Conservation (phyloP, 495 filamentous ascomycete genomes). For the Aspergillus diversus region DNA sequence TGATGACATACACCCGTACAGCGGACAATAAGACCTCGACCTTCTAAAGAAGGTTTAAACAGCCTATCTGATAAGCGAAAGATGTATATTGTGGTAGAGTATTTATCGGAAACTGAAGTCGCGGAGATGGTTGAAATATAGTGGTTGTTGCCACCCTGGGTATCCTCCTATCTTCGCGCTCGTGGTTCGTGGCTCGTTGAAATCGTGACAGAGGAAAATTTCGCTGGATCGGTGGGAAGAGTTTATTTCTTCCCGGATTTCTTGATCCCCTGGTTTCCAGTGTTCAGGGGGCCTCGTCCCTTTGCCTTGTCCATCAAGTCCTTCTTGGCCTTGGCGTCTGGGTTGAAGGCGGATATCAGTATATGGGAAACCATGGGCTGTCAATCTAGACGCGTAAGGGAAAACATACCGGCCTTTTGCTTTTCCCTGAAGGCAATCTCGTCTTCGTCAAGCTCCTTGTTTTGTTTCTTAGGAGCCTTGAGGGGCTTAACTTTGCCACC, state of each 20-base stretch:
- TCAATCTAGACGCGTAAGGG: neutral
- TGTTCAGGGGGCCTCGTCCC: slow-evolving; percentile 66
- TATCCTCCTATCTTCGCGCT: slow-evolving; percentile 20
- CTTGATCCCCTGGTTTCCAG: slow-evolving; percentile 83
- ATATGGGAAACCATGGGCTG: neutral
- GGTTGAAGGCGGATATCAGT: neutral
- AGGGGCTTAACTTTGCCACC: slow-evolving; percentile 86
- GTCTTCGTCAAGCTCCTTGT: slow-evolving; percentile 76
- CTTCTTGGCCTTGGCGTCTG: slow-evolving; percentile 79
- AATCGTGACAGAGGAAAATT: slow-evolving; percentile 33
- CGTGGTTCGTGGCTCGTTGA: slow-evolving; percentile 38
- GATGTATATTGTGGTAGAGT: slow-evolving; percentile 12
- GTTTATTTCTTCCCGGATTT: slow-evolving; percentile 85
- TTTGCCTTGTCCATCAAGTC: slow-evolving; percentile 68
- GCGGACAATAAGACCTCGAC: neutral
- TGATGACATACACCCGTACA: neutral
- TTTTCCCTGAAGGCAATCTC: slow-evolving; percentile 76
- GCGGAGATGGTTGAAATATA: slow-evolving; percentile 20
- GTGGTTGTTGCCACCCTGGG: slow-evolving; percentile 21
- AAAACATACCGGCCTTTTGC: slow-evolving; percentile 66
- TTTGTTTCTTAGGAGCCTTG: slow-evolving; percentile 77
- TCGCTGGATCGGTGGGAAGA: neutral
- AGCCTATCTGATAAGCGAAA: slow-evolving; percentile 8
- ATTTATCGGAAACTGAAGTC: slow-evolving; percentile 17
- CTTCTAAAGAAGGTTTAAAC: neutral